Conservation (phyloP, 2,329 filamentous ascomycete genomes). For the Aureobasidium sp. region DNA sequence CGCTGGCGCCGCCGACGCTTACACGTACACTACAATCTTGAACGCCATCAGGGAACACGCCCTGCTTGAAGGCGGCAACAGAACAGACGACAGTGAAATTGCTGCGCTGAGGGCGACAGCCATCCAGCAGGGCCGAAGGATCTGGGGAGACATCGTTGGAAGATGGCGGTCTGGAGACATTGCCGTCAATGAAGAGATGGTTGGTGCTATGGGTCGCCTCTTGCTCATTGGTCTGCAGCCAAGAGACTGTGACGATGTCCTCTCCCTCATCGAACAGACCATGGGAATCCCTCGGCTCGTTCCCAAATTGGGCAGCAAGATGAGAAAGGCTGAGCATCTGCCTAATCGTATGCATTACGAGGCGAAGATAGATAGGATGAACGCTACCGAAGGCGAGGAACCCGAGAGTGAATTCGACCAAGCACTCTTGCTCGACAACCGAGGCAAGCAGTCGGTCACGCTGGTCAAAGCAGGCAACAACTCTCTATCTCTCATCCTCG, state of each 20-base stretch:
- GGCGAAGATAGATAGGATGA: not conserved
- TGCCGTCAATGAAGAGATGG: slow-evolving; percentile 67
- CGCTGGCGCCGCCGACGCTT: slow-evolving; percentile 55
- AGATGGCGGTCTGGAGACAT: slow-evolving; percentile 68
- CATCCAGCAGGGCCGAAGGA: slow-evolving; percentile 59
- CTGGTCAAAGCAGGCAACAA: slow-evolving; percentile 46
- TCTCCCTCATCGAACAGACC: slow-evolving; percentile 72
- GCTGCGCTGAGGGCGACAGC: slow-evolving; percentile 35
- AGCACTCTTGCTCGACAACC: not conserved
- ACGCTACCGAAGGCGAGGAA: slow-evolving; percentile 15
- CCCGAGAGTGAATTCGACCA: slow-evolving; percentile 7
- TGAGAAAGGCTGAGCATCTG: slow-evolving; percentile 25
- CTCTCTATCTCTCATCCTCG: slow-evolving; percentile 62
- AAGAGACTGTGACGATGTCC: slow-evolving; percentile 62
- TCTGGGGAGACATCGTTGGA: slow-evolving; percentile 76
- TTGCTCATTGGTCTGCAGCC: slow-evolving; percentile 58
- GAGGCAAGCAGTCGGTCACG: slow-evolving; percentile 8
- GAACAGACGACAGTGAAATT: slow-evolving; percentile 22
- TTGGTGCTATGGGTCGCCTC: slow-evolving; percentile 72
- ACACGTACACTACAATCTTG: slow-evolving; percentile 78
- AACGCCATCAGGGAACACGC: slow-evolving; percentile 58
- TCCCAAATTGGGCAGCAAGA: slow-evolving; percentile 28
- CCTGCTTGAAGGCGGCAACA: slow-evolving; percentile 19
- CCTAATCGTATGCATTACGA: slow-evolving; percentile 13
- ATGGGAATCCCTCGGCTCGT: slow-evolving; percentile 63